Evolutionary conservation across 1,139 yeast species (phyloP).

Genomic region (Saccharomycopsis crataegensis): DNA sequence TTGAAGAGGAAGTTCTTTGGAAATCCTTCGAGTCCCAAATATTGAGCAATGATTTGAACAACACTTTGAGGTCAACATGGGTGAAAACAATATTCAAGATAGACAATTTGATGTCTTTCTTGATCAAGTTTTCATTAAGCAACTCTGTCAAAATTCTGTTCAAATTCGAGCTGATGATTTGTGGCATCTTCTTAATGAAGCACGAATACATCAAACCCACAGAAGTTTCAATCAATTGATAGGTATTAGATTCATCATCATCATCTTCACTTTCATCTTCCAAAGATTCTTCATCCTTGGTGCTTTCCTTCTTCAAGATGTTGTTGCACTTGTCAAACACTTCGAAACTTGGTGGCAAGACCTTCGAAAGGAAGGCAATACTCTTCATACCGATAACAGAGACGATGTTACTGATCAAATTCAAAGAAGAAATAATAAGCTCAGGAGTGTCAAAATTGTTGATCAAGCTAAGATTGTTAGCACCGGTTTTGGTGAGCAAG

Average conservation of each 20-base stretch:
- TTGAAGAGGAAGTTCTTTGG: constrained; percentile 30
- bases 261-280: constrained; percentile 15
- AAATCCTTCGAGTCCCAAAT: constrained; percentile 54
- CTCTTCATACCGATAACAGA: constrained; percentile 76
- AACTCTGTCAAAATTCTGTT: constrained; percentile 47
- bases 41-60: constrained; percentile 53
- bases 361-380: constrained; percentile 77
- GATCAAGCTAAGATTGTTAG: constrained; percentile 38
- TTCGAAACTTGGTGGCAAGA: constrained; percentile 66
- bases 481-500: constrained; percentile 39
- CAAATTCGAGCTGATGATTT: constrained; percentile 68
- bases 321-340: constrained; percentile 41
- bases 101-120: constrained; percentile 52
- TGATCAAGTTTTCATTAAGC: constrained; percentile 53
- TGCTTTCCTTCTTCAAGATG: constrained; percentile 17
- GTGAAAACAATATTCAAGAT: constrained; percentile 59
- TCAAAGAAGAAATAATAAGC: constrained; percentile 66
- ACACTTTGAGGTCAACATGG: constrained; percentile 58
- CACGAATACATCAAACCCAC: constrained; percentile 67
- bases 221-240: constrained; percentile 50
- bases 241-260: constrained; percentile 24
- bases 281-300: constrained; percentile 25
- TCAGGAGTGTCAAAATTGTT: constrained; percentile 39
- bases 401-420: constrained; percentile 63
- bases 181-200: constrained; percentile 76